phyloP scores from a whole-genome alignment of 2,329 filamentous ascomycete genomes.

The Arthrocladium fulminans region DNA sequence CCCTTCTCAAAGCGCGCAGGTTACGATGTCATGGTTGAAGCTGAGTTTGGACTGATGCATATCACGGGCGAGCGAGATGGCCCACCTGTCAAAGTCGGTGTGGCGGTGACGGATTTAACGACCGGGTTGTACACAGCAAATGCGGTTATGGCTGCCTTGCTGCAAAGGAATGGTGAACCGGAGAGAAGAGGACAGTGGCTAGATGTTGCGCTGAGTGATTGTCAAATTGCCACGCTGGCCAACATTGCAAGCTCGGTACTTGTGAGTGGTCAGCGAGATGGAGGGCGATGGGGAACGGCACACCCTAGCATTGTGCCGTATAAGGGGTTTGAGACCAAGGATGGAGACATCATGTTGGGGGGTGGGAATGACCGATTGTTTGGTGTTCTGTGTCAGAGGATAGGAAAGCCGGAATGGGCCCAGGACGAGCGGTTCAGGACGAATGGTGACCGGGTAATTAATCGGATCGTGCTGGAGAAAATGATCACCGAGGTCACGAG shows the following conservation, averaged over 20 bases:
- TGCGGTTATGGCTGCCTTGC: constrained; percentile 83
- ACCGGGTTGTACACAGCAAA: constrained; percentile 94
- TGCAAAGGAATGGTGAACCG: constrained; percentile 59
- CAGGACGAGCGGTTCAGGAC: constrained; percentile 48
- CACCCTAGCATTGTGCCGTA: constrained; percentile 99
- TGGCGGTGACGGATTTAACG: constrained; percentile 91
- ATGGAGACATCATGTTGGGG: constrained; percentile 55
- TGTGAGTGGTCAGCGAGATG: constrained; percentile 77
- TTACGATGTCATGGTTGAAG: constrained; percentile 99
- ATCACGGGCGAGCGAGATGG: constrained; percentile 86
- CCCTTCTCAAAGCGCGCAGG: constrained; percentile 80
- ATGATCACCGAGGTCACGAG: constrained; percentile 68
- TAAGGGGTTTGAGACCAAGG: constrained; percentile 61
- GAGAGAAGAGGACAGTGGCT: constrained; percentile 76
- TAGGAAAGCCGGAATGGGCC: constrained; percentile 52
- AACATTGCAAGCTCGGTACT: constrained; percentile 91
- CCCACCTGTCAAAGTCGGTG: constrained; percentile 90
- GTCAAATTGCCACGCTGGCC: constrained; percentile 86
- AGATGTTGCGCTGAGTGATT: constrained; percentile 84
- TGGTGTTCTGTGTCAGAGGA: constrained; percentile 49
- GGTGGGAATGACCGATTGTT: constrained; percentile 57
- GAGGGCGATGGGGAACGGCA: constrained; percentile 88
- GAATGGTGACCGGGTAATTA: constrained; percentile 50
- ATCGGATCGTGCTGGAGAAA: constrained; percentile 68
- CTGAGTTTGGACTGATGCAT: constrained; percentile 96